A percentile compares a stretch with the other conserved stretches of the same genome.
Conservation (phyloP, 2,329 filamentous ascomycete species). For the Fusarium mundagurra region DNA sequence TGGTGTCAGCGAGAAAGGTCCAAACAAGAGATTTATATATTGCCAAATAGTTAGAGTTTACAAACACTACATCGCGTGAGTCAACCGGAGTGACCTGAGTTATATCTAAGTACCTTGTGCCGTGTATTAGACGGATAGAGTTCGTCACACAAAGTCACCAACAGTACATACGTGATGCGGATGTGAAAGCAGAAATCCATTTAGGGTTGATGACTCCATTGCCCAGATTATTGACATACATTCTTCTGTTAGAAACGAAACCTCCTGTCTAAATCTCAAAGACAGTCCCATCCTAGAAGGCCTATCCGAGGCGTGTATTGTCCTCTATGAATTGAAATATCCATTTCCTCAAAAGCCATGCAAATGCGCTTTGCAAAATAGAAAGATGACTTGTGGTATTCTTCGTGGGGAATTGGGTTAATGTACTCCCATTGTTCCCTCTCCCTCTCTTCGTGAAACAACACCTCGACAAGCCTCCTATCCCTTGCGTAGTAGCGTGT, state of each 20-base stretch:
- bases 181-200: not conserved
- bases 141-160: fast-evolving
- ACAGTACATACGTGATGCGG: not conserved
- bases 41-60: not conserved
- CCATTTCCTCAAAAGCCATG: not conserved
- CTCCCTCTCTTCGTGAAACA: not conserved
- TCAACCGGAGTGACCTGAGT: not conserved
- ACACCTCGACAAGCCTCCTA: not conserved
- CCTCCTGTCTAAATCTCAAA: not conserved
- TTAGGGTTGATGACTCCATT: fast-evolving
- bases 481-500: not conserved
- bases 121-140: not conserved
- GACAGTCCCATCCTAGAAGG: not conserved
- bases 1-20: not conserved
- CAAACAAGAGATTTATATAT: not conserved
- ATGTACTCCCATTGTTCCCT: not conserved
- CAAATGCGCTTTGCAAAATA: not conserved
- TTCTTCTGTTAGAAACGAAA: not conserved
- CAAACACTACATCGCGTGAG: too few species aligned
- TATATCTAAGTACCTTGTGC: not conserved
- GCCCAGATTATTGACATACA: fast-evolving
- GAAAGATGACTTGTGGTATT: not conserved
- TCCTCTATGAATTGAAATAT: not conserved
- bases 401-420: not conserved
- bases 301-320: not conserved